Evolutionary conservation across 768 basidiomycete species (phyloP).

Genomic region (Mycena chlorophos): DNA sequence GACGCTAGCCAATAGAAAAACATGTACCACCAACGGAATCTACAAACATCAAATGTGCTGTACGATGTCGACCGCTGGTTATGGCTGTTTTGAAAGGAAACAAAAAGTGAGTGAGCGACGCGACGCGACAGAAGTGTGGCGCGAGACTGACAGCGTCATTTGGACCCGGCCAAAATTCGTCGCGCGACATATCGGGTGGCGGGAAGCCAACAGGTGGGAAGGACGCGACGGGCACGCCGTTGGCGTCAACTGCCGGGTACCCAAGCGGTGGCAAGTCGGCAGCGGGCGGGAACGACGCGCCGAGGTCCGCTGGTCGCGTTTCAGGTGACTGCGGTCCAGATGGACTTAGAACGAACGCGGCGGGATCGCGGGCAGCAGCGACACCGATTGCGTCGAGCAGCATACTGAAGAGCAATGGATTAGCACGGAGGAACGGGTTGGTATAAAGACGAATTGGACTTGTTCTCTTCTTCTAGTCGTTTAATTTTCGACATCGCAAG

Average conservation of each 20-base stretch:
- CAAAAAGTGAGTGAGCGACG: too few species aligned
- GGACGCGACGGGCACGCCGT: too few species aligned
- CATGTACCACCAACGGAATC: slow-evolving; percentile 5
- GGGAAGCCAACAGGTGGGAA: neutral
- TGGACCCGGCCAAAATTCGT: neutral
- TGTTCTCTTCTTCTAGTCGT: slow-evolving; percentile 51
- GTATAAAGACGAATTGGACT: slow-evolving; percentile 33
- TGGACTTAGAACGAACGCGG: slow-evolving; percentile 6
- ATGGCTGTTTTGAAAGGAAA: too few species aligned
- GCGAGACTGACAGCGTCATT: neutral
- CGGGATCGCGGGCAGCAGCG: slow-evolving; percentile 14
- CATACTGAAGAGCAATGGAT: neutral
- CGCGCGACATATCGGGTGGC: neutral
- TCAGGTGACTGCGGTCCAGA: neutral
- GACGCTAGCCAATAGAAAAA: slow-evolving; percentile 11
- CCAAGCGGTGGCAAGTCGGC: too few species aligned
- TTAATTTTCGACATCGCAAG: slow-evolving; percentile 41
- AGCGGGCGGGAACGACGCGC: too few species aligned
- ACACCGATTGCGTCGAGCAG: slow-evolving; percentile 21
- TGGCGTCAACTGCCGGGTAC: too few species aligned
- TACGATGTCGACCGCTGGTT: too few species aligned
- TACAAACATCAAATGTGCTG: neutral
- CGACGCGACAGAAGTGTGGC: neutral
- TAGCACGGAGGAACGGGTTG: neutral
- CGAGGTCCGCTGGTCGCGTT: neutral